Evolutionary conservation across 176 grass and related monocot species (phyloP), one percentile per base, ranked within the genome.

Genomic region (Raddia guianensis): DNA sequence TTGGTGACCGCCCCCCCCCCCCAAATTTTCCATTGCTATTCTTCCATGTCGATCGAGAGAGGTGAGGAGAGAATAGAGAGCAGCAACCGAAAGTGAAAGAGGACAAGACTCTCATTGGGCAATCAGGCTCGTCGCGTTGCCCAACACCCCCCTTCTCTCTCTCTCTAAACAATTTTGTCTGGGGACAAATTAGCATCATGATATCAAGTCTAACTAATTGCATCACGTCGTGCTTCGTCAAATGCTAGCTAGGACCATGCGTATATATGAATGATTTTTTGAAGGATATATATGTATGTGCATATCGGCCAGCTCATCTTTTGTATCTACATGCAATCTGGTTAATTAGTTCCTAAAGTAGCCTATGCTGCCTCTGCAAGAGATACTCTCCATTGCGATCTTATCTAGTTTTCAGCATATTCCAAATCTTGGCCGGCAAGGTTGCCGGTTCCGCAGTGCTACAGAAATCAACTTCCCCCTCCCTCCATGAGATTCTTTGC

Each of bases 351-450:
- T 13, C 1, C 10, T 58, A 14, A 45, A 61, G 45, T 73, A 73
- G 69, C 33, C 7, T 43, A 21, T 32, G 34, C 60, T 35, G 52
- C 18, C 7, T 34, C 35, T 7, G 16, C 44, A 46, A 9, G 51
- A 19, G 19, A 14, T 69, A 48, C 72, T 7, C n/a, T 6, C 73
- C 16, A 1, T 54, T 45, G 81, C 63, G 71, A 51, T 12, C 27
- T 55, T 67, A 53, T 53, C 63, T 46, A 49, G 5, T 9, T 34
- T 27, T 49, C n/a, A 70, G 63, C 85, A 76, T 68, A 63, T 81
- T 87, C 54, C 19, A 87, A 54, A 49, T 5, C 54, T 61, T 87
- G 72, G 71, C 46, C 72, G 72, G 85, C 72, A 87, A 87, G 85
- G 9, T 9, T 68, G 6, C 37, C 9, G 5, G 18, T 37, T 48